Conservation (phyloP, 2,329 filamentous ascomycete species). For the Sporothrix dimorphospora region DNA sequence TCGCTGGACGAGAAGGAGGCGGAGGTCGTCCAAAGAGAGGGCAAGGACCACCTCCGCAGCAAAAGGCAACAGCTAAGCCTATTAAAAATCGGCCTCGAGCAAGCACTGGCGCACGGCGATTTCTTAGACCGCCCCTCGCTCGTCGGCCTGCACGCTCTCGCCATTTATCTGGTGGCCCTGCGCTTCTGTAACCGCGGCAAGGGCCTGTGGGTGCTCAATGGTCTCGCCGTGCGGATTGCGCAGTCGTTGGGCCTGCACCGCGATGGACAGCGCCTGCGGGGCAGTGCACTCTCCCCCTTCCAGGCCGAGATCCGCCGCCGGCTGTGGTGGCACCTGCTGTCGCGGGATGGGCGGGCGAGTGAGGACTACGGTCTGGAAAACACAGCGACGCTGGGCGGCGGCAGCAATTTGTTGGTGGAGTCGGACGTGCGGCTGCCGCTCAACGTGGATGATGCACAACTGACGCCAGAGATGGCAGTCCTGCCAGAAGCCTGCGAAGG, state of each 20-base stretch:
- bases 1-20: neutral
- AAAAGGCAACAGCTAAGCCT: neutral
- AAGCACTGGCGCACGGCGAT: slow-evolving; percentile 11
- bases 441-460: neutral
- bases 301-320: slow-evolving; percentile 14
- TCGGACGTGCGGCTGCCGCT: neutral
- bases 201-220: slow-evolving; percentile 15
- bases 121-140: slow-evolving; percentile 5
- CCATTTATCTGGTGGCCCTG: neutral
- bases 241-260: slow-evolving; percentile 17
- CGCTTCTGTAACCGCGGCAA: slow-evolving; percentile 9
- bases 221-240: neutral
- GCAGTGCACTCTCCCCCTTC: neutral
- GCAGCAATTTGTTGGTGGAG: neutral
- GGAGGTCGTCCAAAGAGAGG: neutral
- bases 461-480: neutral
- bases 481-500: neutral
- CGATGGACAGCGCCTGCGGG: neutral
- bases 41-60: neutral
- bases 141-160: neutral
- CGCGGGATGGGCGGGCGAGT: neutral
- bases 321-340: slow-evolving; percentile 16
- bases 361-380: slow-evolving; percentile 16
- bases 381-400: neutral
- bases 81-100: slow-evolving; percentile 8